A percentile compares a stretch with the other conserved stretches of the same genome.
Evolutionary conservation across 352 stramenopile genomes (phyloP).

Genomic region (Plasmopara viticola): DNA sequence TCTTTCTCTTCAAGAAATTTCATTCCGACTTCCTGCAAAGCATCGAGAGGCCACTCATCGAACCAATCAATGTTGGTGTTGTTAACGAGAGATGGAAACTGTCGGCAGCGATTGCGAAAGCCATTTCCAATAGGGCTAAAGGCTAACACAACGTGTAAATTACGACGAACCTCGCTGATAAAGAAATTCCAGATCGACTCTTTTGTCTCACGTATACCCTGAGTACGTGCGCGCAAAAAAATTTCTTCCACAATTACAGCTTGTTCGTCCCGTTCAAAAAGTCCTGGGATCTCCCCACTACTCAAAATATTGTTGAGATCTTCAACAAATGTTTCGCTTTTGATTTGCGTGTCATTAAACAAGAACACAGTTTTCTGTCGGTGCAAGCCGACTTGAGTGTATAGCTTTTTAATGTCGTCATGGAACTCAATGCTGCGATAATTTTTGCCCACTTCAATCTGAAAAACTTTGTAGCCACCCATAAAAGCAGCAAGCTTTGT

Average conservation of each 20-base stretch:
- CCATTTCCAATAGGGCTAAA: constrained; percentile 90
- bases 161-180: constrained; percentile 85
- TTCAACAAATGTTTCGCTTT: constrained; percentile 90
- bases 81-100: constrained; percentile 92
- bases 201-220: constrained; percentile 84
- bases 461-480: constrained; percentile 84
- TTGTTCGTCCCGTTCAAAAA: constrained; percentile 91
- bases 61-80: constrained; percentile 94
- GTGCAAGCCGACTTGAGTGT: constrained; percentile 67
- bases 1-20: constrained; percentile 90
- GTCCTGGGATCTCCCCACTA: constrained; percentile 86
- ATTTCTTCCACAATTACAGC: constrained; percentile 80
- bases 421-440: constrained; percentile 89
- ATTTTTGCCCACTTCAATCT: constrained; percentile 93
- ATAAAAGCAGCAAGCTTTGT: constrained; percentile 87
- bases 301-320: constrained; percentile 92
- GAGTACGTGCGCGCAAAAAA: constrained; percentile 46
- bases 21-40: constrained; percentile 88
- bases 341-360: constrained; percentile 93
- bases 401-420: constrained; percentile 91
- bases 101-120: constrained; percentile 75
- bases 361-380: constrained; percentile 88
- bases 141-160: constrained; percentile 89
- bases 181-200: constrained; percentile 91
- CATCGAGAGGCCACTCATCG: constrained; percentile 89